Conservation (phyloP, 352 stramenopile species). For the Pythium sp. region DNA sequence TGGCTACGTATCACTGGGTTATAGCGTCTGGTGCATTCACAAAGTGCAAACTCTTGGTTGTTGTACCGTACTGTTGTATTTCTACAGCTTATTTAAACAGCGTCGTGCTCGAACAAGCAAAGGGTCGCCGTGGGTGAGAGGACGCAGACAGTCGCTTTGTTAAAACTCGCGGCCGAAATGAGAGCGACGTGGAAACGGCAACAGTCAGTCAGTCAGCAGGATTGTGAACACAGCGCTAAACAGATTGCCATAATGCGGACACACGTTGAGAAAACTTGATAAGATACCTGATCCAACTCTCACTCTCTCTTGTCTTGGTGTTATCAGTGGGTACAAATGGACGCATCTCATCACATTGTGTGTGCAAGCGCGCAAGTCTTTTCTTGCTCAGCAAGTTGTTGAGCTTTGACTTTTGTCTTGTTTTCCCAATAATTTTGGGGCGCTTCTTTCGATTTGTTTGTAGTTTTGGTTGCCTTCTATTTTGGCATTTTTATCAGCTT, state of each 20-base stretch:
- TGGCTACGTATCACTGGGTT: neutral
- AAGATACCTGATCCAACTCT: neutral
- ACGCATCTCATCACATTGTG: neutral
- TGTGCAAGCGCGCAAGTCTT: too few species aligned
- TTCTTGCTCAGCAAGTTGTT: too few species aligned
- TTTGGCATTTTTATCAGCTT: constrained; percentile 8
- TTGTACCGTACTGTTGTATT: neutral
- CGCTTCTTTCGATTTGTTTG: neutral
- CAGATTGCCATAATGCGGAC: neutral
- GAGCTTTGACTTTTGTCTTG: too few species aligned
- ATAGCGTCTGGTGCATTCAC: neutral
- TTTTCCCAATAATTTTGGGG: too few species aligned
- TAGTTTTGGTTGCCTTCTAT: neutral
- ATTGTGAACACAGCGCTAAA: neutral
- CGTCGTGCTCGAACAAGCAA: neutral
- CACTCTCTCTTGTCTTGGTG: neutral
- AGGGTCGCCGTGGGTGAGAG: neutral
- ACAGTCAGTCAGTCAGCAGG: neutral
- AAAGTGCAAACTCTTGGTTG: neutral
- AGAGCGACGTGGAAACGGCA: neutral
- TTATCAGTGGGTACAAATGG: neutral
- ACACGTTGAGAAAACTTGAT: neutral
- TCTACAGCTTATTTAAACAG: neutral
- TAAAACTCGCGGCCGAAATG: neutral
- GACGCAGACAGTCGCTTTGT: neutral